Conservation (phyloP, 768 basidiomycete genomes). For the Lepiota venenata region DNA sequence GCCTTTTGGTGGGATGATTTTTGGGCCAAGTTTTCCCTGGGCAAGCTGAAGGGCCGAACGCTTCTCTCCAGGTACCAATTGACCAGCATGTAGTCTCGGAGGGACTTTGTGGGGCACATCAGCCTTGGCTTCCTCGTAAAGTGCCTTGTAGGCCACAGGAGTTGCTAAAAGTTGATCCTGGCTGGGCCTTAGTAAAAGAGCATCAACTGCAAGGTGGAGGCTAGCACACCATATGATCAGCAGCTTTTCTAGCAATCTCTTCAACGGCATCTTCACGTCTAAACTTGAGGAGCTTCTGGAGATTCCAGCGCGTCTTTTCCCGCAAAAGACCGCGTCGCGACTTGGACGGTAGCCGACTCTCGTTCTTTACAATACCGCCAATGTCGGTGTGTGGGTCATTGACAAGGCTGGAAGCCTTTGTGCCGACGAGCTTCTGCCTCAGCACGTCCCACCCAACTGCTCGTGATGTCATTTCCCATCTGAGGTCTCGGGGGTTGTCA, state of each 20-base stretch:
- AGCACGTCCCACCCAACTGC: constrained; percentile 84
- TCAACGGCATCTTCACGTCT: constrained; percentile 41
- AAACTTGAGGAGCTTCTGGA: constrained; percentile 70
- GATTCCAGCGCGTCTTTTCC: constrained; percentile 67
- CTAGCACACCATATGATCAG: constrained; percentile 60
- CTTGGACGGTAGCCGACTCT: constrained; percentile 35
- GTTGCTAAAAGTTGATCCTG: constrained; percentile 70
- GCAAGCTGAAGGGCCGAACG: constrained; percentile 52
- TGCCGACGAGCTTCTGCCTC: constrained; percentile 46
- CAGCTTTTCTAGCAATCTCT: constrained; percentile 53
- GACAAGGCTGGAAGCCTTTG: constrained; percentile 43
- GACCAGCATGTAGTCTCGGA: constrained; percentile 46
- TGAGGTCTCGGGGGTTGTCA: constrained; percentile 87
- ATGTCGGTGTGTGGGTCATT: constrained; percentile 47
- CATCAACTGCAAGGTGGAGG: not conserved
- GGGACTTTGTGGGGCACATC: constrained; percentile 25
- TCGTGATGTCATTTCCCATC: constrained; percentile 85
- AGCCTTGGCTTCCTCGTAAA: constrained; percentile 41
- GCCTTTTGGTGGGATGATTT: constrained; percentile 20
- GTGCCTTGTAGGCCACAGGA: constrained; percentile 48
- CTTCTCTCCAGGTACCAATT: constrained; percentile 54
- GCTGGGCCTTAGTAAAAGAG: constrained; percentile 12
- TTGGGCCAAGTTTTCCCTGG: constrained; percentile 44
- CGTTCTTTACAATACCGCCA: constrained; percentile 43
- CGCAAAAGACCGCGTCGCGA: constrained; percentile 46